phyloP scores from a whole-genome alignment of 495 filamentous ascomycete genomes.

The Xylaria sp. region DNA sequence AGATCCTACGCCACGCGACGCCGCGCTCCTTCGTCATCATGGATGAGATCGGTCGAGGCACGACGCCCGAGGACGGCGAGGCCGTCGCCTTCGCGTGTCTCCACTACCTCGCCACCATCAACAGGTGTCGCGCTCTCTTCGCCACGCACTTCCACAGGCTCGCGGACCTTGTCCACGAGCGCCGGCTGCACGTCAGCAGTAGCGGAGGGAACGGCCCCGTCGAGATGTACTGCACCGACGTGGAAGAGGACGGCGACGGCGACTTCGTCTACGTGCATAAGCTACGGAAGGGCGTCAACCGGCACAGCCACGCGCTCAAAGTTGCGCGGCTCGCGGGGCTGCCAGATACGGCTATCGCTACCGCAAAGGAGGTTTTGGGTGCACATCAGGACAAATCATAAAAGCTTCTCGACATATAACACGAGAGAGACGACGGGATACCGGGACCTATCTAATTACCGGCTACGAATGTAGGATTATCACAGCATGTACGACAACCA shows the following conservation, averaged over 20 bases:
- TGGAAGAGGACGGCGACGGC: conserved; percentile 68
- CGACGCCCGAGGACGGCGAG: conserved; percentile 87
- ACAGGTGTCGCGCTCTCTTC: conserved; percentile 82
- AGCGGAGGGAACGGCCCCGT: conserved; percentile 61
- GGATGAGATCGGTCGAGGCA: conserved; percentile 96
- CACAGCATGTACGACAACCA: background rate
- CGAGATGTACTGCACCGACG: conserved; percentile 88
- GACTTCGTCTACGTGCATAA: conserved; percentile 89
- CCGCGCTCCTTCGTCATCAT: conserved; percentile 90
- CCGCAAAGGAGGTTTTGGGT: conserved; percentile 51
- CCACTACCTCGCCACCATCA: conserved; percentile 77
- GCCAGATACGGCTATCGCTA: conserved; percentile 63
- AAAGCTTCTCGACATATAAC: too few species aligned
- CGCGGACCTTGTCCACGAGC: conserved; percentile 68
- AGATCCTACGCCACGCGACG: conserved; percentile 71
- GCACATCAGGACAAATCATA: background rate
- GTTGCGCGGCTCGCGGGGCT: conserved; percentile 87
- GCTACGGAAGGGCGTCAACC: conserved; percentile 82
- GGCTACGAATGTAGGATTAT: background rate
- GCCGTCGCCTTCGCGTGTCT: conserved; percentile 90
- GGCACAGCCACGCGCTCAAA: conserved; percentile 86
- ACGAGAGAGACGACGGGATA: background rate
- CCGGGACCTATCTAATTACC: background rate
- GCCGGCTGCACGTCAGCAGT: conserved; percentile 41
- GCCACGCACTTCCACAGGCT: conserved; percentile 93